phyloP scores from a whole-genome alignment of 768 basidiomycete species.

The Pleurotus sapidus region DNA sequence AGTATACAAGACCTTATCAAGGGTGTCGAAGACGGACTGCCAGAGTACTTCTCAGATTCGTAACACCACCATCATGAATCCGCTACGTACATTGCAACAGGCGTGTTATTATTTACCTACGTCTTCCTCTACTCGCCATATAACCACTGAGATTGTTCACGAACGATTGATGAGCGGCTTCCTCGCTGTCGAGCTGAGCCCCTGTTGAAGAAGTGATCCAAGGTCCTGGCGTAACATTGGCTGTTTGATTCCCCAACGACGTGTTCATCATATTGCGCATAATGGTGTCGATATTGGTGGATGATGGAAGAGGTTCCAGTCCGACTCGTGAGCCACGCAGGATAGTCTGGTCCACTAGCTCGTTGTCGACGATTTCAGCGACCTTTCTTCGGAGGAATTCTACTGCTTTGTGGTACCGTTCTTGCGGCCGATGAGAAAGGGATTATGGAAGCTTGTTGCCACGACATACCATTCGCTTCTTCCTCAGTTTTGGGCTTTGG shows the following conservation, averaged over 20 bases:
- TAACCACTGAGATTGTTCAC: too few species aligned
- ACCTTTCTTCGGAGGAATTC: conserved; percentile 32
- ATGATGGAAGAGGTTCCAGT: conserved; percentile 37
- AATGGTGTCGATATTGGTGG: conserved; percentile 45
- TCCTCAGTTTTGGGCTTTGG: conserved; percentile 20
- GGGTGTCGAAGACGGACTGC: conserved; percentile 53
- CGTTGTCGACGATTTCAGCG: conserved; percentile 42
- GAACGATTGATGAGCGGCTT: neutral
- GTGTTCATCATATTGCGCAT: conserved; percentile 55
- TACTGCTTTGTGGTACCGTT: conserved; percentile 33
- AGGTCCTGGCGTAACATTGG: conserved; percentile 27
- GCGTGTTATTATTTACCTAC: conserved; percentile 1
- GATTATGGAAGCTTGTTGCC: neutral
- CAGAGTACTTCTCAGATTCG: conserved; percentile 56
- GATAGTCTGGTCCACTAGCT: conserved; percentile 45
- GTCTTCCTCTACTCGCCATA: conserved; percentile 19
- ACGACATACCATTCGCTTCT: conserved; percentile 34
- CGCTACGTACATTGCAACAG: neutral
- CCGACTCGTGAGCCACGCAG: conserved; percentile 44
- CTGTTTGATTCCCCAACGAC: conserved; percentile 8
- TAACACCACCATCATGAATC: neutral
- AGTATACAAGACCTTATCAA: conserved; percentile 54
- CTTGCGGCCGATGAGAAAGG: conserved; percentile 12
- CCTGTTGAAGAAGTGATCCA: conserved; percentile 28
- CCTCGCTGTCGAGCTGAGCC: conserved; percentile 10